Evolutionary conservation across 208 protist genomes (phyloP).

Genomic region (Porcisia deanei): DNA sequence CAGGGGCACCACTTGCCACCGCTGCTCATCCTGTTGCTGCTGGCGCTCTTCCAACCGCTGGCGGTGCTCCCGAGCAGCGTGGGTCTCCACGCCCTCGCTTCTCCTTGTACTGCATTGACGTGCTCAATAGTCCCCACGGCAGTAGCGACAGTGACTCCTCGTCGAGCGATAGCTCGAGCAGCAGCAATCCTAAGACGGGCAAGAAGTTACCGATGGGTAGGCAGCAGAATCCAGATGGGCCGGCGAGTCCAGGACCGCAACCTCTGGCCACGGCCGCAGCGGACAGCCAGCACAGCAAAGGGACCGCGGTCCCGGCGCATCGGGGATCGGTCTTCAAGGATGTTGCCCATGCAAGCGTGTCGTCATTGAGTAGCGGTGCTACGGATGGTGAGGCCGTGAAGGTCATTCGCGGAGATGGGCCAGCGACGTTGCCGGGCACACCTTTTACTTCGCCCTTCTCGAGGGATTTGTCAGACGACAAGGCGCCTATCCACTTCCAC

Average conservation of each 20-base stretch:
- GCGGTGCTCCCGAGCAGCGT: neutral
- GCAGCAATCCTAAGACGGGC: neutral
- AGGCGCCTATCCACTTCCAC: neutral
- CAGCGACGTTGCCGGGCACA: neutral
- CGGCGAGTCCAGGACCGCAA: neutral
- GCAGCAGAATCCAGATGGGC: constrained; percentile 7
- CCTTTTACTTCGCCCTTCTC: constrained; percentile 2
- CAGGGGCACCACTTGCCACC: neutral
- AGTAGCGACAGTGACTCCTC: constrained; percentile 29
- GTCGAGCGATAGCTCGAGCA: constrained; percentile 7
- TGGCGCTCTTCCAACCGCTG: neutral
- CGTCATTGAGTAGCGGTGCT: neutral
- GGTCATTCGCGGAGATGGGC: constrained; percentile 2
- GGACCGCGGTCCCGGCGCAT: constrained; percentile 9
- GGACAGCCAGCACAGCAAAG: neutral
- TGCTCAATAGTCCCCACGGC: constrained; percentile 31
- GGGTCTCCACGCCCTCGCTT: constrained; percentile 8
- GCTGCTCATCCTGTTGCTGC: neutral
- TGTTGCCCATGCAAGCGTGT: neutral
- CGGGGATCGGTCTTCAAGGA: constrained; percentile 39
- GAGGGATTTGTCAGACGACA: neutral
- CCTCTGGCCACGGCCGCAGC: neutral
- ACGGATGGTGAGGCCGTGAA: constrained; percentile 1
- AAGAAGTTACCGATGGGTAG: constrained; percentile 11
- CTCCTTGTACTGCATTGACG: constrained; percentile 17